Evolutionary conservation across 768 basidiomycete genomes (phyloP).

Genomic region (Solioccasus polychromus): DNA sequence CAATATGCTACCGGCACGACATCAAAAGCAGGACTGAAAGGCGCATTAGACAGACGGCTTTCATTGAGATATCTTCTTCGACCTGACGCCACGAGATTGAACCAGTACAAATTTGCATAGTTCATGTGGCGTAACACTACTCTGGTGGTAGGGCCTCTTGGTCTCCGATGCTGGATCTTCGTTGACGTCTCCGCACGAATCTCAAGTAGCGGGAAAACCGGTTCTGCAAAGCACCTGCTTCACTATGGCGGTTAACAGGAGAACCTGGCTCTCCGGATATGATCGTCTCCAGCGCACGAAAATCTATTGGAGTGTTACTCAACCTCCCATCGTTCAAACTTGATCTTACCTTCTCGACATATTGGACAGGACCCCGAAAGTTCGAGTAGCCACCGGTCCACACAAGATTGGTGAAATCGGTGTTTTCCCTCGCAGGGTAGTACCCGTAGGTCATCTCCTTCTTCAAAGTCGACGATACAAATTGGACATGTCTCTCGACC

Average conservation of each 20-base stretch:
- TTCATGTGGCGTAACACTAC: too few relatives aligned
- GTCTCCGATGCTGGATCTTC: slow-evolving; percentile 34
- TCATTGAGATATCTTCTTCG: too few relatives aligned
- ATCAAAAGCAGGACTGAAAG: too few relatives aligned
- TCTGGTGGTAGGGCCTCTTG: slow-evolving; percentile 20
- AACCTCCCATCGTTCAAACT: neutral
- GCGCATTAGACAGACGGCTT: too few relatives aligned
- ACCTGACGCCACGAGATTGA: neutral
- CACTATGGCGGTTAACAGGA: slow-evolving; percentile 12
- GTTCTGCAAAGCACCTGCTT: slow-evolving; percentile 26
- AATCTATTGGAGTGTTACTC: slow-evolving; percentile 38
- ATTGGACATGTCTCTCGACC: slow-evolving; percentile 91
- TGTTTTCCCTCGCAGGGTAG: slow-evolving; percentile 92
- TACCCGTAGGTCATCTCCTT: slow-evolving; percentile 87
- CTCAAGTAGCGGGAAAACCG: slow-evolving; percentile 59
- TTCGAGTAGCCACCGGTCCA: slow-evolving; percentile 91
- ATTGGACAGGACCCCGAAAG: slow-evolving; percentile 89
- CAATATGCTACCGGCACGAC: too few relatives aligned
- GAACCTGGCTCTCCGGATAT: slow-evolving; percentile 35
- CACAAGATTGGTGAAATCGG: slow-evolving; percentile 84
- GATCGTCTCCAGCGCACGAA: slow-evolving; percentile 59
- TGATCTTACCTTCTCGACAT: slow-evolving; percentile 75
- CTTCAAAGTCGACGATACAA: slow-evolving; percentile 91
- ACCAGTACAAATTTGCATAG: too few relatives aligned
- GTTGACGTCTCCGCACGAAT: slow-evolving; percentile 50